Conservation (phyloP, 108 stramenopile species). For the Nitzschia putrida region DNA sequence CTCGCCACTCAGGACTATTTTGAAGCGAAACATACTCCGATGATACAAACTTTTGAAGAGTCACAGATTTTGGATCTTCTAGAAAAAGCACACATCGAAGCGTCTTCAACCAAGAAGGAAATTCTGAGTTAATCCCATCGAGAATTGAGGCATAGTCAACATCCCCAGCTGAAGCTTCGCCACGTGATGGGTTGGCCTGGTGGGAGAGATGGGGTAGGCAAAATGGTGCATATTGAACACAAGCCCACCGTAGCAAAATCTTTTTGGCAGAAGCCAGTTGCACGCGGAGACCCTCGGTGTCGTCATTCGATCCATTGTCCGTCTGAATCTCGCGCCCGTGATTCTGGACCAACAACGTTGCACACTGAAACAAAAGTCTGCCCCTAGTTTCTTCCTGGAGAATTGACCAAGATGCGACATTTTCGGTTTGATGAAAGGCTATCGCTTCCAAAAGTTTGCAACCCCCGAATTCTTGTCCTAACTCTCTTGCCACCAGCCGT, state of each 20-base stretch:
- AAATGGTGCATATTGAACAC: constrained; percentile 49
- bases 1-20: constrained; percentile 24
- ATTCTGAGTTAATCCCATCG: constrained; percentile 22
- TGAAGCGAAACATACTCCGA: constrained; percentile 20
- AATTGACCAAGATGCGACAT: constrained; percentile 25
- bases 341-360: constrained; percentile 38
- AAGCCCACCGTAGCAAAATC: constrained; percentile 57
- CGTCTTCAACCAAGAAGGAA: constrained; percentile 38
- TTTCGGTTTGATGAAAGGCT: constrained; percentile 28
- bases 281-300: neutral
- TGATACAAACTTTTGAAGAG: constrained; percentile 40
- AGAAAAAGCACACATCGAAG: constrained; percentile 65
- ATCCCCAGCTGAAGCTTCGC: constrained; percentile 49
- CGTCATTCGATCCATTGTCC: neutral
- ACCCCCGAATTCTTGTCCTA: constrained; percentile 56
- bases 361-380: constrained; percentile 65
- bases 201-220: neutral
- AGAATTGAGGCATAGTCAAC: constrained; percentile 55
- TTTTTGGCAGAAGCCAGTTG: constrained; percentile 24
- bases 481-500: constrained; percentile 36
- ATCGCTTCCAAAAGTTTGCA: constrained; percentile 49
- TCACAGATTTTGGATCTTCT: constrained; percentile 41
- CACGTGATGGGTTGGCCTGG: neutral
- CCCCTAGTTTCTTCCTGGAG: constrained; percentile 48
- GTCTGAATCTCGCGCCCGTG: neutral